Percentiles rank a stretch among this genome's conserved stretches.
Conservation (phyloP, 495 filamentous ascomycete species). For the Terfezia boudieri region DNA sequence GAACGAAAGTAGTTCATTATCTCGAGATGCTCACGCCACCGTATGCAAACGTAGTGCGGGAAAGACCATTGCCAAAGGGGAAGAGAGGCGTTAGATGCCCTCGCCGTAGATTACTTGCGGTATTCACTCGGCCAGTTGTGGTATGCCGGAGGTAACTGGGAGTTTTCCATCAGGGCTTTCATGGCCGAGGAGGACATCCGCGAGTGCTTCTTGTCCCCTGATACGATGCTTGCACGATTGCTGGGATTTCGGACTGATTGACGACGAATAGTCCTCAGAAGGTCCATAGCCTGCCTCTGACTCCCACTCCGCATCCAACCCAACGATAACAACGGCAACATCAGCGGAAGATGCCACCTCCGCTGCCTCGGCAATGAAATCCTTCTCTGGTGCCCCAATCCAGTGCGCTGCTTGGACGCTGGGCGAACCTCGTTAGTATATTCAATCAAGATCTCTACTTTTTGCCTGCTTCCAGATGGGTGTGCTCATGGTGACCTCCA, state of each 20-base stretch:
- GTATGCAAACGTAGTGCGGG: slow-evolving; percentile 57
- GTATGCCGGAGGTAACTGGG: slow-evolving; percentile 43
- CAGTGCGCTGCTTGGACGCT: too few species aligned
- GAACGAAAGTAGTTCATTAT: too few species aligned
- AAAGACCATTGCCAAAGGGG: slow-evolving; percentile 64
- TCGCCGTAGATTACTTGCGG: slow-evolving; percentile 60
- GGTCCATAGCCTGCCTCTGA: slow-evolving; percentile 66
- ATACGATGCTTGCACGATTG: slow-evolving; percentile 58
- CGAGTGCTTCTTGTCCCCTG: slow-evolving; percentile 42
- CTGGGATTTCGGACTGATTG: slow-evolving; percentile 47
- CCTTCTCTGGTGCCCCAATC: too few species aligned
- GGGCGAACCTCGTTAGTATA: too few species aligned
- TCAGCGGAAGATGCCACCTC: too few species aligned
- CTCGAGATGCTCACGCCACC: slow-evolving; percentile 12
- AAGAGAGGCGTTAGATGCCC: slow-evolving; percentile 50
- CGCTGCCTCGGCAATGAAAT: too few species aligned
- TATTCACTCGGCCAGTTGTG: slow-evolving; percentile 72
- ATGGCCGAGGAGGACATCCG: slow-evolving; percentile 32
- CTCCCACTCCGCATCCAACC: slow-evolving; percentile 71
- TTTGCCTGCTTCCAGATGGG: slow-evolving; percentile 31
- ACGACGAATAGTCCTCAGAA: slow-evolving; percentile 57
- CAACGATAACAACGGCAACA: slow-evolving; percentile 57
- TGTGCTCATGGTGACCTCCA: slow-evolving; percentile 32
- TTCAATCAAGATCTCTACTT: too few species aligned
- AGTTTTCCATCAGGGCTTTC: slow-evolving; percentile 36